Evolutionary conservation across 2,329 filamentous ascomycete genomes (phyloP).

Genomic region (Claviceps humidiphila): DNA sequence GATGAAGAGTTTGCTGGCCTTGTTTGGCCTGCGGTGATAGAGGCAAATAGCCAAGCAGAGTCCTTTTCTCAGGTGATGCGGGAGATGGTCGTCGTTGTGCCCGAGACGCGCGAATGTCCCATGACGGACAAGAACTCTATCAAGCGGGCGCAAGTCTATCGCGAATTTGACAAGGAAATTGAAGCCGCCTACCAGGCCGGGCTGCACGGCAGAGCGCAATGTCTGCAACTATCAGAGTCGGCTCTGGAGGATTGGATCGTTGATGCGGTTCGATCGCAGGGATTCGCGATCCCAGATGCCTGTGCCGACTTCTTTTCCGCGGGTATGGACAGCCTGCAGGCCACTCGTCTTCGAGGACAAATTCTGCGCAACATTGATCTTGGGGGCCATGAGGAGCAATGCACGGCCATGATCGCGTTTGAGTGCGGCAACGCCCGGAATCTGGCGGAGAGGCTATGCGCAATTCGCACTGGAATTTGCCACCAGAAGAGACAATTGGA

Average conservation of each 20-base stretch:
- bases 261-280: neutral
- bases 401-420: conserved; percentile 42
- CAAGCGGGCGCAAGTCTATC: conserved; percentile 35
- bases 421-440: conserved; percentile 36
- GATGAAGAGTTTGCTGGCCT: conserved; percentile 12
- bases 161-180: conserved; percentile 28
- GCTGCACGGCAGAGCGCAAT: neutral
- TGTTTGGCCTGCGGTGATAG: conserved; percentile 22
- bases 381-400: conserved; percentile 26
- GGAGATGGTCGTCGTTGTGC: conserved; percentile 36
- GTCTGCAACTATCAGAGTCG: conserved; percentile 6
- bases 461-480: neutral
- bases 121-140: conserved; percentile 39
- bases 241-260: conserved; percentile 14
- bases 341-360: conserved; percentile 37
- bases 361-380: conserved; percentile 38
- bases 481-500: neutral
- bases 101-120: conserved; percentile 27
- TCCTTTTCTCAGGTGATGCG: conserved; percentile 26
- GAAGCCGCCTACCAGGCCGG: conserved; percentile 23
- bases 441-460: conserved; percentile 1
- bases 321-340: conserved; percentile 45
- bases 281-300: conserved; percentile 9
- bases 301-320: conserved; percentile 43
- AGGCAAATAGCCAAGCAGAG: conserved; percentile 17